Base-by-base conservation (phyloP, 495 filamentous ascomycete species). In the Melanomma pulvis-pyrius region DNA sequence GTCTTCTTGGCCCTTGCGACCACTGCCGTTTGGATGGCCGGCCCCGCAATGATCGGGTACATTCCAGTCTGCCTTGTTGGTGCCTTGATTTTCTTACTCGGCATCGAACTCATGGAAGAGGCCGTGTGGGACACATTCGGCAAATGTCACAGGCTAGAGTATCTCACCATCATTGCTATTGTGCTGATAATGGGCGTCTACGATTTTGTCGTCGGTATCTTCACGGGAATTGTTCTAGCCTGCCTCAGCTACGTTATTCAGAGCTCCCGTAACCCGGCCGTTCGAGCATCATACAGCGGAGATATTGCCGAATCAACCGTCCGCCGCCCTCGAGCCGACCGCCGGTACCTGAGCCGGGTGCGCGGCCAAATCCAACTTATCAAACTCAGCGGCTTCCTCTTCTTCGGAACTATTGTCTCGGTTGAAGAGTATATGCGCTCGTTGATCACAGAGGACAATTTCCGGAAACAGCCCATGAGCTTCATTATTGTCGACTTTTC, bases 41-140 rank as follows among this genome's bases (percentile, higher is more conserved):
- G 94, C 0, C 93, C 94, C 6, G 83, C 83, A 2, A 86, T 96
- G 63, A 92, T 98, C 70, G 96, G 94, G 0, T 97, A 85, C 66
- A 97, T 98, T 57, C 94, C 94, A 5, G 88, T 97, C 57, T 96
- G 96, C 90, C 91, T 98, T 70, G 94, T 98, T 50, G 94, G 94
- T 15, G 89, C 91, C 19, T 79, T 98, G 30, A 98, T 98, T 48
- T 98, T 96, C 76, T 82, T 92, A 58, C 85, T 98, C 25, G 94
- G 94, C 4, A 90, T 98, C 71, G 94, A 97, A 69, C 78, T 98
- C 21, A 79, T 97, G 69, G 75, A 88, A 54, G 94, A 98, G 76
- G 93, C 96, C 1, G 78, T 98, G 22, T 89, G 91, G 76, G 86
- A 91, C 69, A 93, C 94, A 1, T 90, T 90, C 80, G 91, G 91